Conservation (phyloP, 306 rosid genomes). For the Astragalus membranaceus region DNA sequence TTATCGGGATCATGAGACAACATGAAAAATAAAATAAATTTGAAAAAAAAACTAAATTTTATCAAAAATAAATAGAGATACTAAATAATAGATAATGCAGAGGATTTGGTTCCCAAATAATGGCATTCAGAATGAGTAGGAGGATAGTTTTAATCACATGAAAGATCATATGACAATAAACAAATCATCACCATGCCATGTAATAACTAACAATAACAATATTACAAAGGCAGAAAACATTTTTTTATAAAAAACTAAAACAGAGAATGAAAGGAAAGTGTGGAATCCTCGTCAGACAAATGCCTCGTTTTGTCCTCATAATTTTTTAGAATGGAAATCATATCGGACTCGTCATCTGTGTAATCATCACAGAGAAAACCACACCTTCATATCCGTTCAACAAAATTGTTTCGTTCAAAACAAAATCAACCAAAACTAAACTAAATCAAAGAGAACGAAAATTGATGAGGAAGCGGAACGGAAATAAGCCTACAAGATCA, state of each 20-base stretch:
- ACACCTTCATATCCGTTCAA: neutral
- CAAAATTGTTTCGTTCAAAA: neutral
- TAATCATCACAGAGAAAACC: conserved; percentile 70
- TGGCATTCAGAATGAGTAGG: conserved; percentile 89
- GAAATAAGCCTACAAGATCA: too few species aligned
- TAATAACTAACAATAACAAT: too few species aligned
- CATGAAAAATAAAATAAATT: too few species aligned
- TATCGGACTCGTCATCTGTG: conserved; percentile 87
- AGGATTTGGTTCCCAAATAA: too few species aligned
- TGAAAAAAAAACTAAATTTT: too few species aligned
- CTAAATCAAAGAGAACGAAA: too few species aligned
- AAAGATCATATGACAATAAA: conserved; percentile 24
- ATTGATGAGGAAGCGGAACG: too few species aligned
- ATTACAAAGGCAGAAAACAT: fast-evolving
- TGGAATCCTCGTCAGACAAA: conserved; percentile 76
- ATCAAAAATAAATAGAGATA: too few species aligned
- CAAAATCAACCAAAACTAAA: neutral
- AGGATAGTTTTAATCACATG: conserved; percentile 46
- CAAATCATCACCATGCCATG: conserved; percentile 47
- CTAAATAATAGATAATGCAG: too few species aligned
- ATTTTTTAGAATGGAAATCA: conserved; percentile 46
- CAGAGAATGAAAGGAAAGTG: neutral
- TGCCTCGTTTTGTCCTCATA: conserved; percentile 92
- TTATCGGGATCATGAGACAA: too few species aligned
- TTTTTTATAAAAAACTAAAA: too few species aligned